Base-by-base conservation (phyloP, 2,329 filamentous ascomycete genomes). In the Aspergillus aculeatus region DNA sequence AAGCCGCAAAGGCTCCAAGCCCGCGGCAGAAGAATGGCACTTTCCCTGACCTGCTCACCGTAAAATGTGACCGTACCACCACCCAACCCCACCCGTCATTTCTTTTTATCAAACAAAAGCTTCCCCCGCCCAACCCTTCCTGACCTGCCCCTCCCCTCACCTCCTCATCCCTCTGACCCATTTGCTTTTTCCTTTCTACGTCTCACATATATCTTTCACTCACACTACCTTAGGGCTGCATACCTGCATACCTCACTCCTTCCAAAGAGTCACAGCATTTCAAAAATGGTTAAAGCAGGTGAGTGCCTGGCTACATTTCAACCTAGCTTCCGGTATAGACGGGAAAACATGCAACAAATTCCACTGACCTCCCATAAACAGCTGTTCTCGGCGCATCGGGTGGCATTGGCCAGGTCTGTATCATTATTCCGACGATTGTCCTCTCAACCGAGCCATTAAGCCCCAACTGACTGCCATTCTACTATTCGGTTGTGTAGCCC, bases 311-410 rank as follows among this genome's bases (percentile, higher is more conserved):
- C n/a, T 54, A 29, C 48, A 54, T 14, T 10, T 31, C 47, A 35
- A 31, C 54, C 51, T 32, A 26, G 54, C 16, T 50, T 51, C 49
- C 1, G 11, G 23, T 51, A 47, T 16, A 12, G 5, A 16, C 11
- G 32, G 32, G 48, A 6, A 32, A 24, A 5, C 32, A 32, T 32
- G 7, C 11, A 50, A 24, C 14, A 16, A 19, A 23, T 38, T 69
- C 74, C 35, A 73, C 61, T 59, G 44, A 24, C 48, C 12, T 47
- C 29, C 16, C 32, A 12, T 24, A 9, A 55, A 56, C 68, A 85
- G 84, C 83, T 75, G 94, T 99, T 83, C 92, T 95, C 81, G 95
- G 95, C 81, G 95, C 94, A 77, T 89, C 94, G 79, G 95, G 95
- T 82, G 95, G 95, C 83, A 99, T 99, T 87, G 95, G 94, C 80